Base-by-base conservation (phyloP, 2,329 filamentous ascomycete species). In the Colletotrichum magnum region DNA sequence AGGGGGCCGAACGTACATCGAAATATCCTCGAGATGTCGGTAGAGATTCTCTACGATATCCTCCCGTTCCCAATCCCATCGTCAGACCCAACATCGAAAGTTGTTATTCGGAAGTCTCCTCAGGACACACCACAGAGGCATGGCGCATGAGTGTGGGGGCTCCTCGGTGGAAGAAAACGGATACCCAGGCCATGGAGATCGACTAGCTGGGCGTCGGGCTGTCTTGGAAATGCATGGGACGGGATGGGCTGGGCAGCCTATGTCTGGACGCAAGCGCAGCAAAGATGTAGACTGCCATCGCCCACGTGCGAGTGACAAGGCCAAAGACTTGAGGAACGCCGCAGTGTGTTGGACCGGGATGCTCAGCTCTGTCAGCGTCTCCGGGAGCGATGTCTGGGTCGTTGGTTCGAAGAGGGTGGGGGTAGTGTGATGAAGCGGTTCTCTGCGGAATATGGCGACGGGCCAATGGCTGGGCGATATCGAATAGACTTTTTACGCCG, bases 231-330 rank as follows among this genome's bases (percentile, higher is more conserved):
- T 43, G 53, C 54, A 58, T 48, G 60, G 52, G 59, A 21, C 52
- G 45, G 41, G 41, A 65, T 6, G 56, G 24, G 13, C n/a, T 57
- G 43, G 67, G 43, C 32, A 61, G 24, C 28, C 13, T 13, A 24
- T 45, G 45, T 36, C 67, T 43, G 4, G 50, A 56, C 6, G 51
- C 41, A 45, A 28, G 26, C 39, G 36, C 26, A 62, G 43, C 58
- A 62, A 36, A 39, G 51, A 65, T 48, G 10, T 5, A 36, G 36
- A 12, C 4, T 32, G 26, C 21, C 15, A 57, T 45, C 13, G 16
- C 39, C 57, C 67, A 69, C 63, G 67, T 67, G 67, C 56, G 16
- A 28, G 15, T 21, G 26, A 18, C 28, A 32, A 36, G 21, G n/a
- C 24, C 18, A 6, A 13, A 7, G 58, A 48, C 43, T 69, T 48